A percentile compares a stretch with the other conserved stretches of the same genome.
Conservation (phyloP, 2,329 filamentous ascomycete species). For the Stemphylium lycopersici region DNA sequence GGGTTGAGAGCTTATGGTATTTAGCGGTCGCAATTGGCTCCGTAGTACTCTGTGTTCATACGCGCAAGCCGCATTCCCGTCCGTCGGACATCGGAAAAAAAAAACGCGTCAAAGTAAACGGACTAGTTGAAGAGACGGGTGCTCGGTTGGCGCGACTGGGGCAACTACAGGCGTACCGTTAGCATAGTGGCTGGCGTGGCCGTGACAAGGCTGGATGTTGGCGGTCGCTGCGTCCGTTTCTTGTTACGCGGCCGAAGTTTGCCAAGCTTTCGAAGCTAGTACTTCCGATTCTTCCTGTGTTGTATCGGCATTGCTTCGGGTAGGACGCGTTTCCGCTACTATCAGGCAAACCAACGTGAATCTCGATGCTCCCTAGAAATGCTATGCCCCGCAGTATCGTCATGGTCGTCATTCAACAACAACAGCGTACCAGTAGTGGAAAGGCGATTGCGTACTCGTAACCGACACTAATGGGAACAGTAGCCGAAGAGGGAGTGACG, state of each 20-base stretch:
- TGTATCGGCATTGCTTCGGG: neutral
- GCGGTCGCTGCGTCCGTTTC: neutral
- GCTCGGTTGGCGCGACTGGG: neutral
- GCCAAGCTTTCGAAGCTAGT: conserved; percentile 5
- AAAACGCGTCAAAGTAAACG: neutral
- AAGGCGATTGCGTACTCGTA: neutral
- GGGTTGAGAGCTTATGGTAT: neutral
- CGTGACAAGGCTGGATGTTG: conserved; percentile 8
- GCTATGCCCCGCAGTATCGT: too few relatives aligned
- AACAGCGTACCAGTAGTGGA: neutral
- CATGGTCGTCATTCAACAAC: neutral
- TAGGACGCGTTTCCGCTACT: neutral
- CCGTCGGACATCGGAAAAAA: neutral
- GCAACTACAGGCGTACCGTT: neutral
- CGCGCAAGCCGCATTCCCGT: neutral
- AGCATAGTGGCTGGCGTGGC: conserved; percentile 3
- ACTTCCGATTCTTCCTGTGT: neutral
- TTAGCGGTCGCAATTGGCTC: neutral
- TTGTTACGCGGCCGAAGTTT: conserved; percentile 5
- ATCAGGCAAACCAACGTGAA: neutral
- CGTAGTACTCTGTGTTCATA: neutral
- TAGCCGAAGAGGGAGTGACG: conserved; percentile 3
- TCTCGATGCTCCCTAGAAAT: too few relatives aligned
- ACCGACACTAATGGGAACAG: neutral
- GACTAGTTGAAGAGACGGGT: neutral